Evolutionary conservation across 768 basidiomycete species (phyloP).

Genomic region (Tulasnella sp.): DNA sequence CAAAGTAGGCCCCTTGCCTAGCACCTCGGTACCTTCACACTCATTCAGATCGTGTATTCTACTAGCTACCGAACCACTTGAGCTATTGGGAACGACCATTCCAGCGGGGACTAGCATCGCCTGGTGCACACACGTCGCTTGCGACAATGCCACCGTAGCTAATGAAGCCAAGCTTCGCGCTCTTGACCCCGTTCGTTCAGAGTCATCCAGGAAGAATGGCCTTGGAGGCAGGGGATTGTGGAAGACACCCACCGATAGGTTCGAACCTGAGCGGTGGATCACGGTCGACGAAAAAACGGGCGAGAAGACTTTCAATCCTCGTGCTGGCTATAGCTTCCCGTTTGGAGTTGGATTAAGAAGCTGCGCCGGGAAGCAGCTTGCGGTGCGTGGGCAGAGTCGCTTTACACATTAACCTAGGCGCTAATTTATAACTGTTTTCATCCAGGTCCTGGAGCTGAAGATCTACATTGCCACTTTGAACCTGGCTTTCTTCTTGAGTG

Average conservation of each 20-base stretch:
- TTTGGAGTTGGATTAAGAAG: slow-evolving; percentile 17
- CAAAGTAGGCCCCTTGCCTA: background rate
- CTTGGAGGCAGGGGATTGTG: background rate
- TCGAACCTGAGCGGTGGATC: slow-evolving; percentile 25
- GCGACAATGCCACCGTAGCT: background rate
- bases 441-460: slow-evolving; percentile 14
- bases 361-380: slow-evolving; percentile 9
- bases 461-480: slow-evolving; percentile 24
- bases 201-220: background rate
- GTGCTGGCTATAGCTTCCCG: slow-evolving; percentile 22
- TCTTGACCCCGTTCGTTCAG: slow-evolving; percentile 9
- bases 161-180: background rate
- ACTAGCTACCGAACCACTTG: background rate
- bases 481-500: slow-evolving; percentile 18
- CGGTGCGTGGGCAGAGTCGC: background rate
- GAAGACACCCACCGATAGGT: background rate
- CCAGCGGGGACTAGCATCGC: background rate
- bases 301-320: background rate
- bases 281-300: background rate
- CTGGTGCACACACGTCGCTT: background rate
- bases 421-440: background rate
- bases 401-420: background rate
- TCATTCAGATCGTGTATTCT: background rate
- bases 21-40: background rate
- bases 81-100: background rate